Base-by-base conservation (phyloP, 768 basidiomycete species). In the Trametes meyenii region DNA sequence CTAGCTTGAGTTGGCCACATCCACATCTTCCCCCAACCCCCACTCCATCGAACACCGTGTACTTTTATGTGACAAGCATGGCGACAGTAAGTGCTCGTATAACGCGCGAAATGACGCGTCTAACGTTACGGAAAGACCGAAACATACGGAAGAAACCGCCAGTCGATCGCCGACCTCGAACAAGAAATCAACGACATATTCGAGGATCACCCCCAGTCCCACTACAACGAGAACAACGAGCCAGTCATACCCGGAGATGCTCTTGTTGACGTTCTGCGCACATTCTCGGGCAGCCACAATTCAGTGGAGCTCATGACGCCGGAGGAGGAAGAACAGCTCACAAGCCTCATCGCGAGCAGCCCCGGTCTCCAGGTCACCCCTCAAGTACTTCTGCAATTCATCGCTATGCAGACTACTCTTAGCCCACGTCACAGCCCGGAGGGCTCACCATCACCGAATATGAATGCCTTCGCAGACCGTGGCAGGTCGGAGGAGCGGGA, bases 111-210 rank as follows among this genome's bases (percentile, higher is more conserved):
- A 38, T 5, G 62, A 55, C 62, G 62, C 62, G 62, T 55, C 54
- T 12, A 61, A 36, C 29, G 45, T 42, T 49, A 21, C 35, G 10
- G 1, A 0, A 13, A 60, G 59, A 21, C 42, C 19, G 63, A 60
- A 54, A 69, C 71, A 35, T 73, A 76, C 62, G 88, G 87, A 57
- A 81, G 90, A 62, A 84, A 82, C 74, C 81, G 88, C 71, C 84
- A 90, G 70, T 90, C 88, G 43, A 79, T 90, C 46, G 81, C 79
- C 55, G 85, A 87, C 75, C 86, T 92, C 60, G 85, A 91, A 70
- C 79, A 82, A 64, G 83, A 87, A 69, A 83, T 92, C 35, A 72
- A 85, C 71, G 79, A 80, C 56, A 83, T 93, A 63, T 91, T 93
- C 71, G 76, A 78, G 58, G 77, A 83, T 36, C 89, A 92, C 68